Evolutionary conservation across 257 asterid genomes (phyloP), one percentile per base, ranked within the genome.

Genomic region (Penstemon barbatus): DNA sequence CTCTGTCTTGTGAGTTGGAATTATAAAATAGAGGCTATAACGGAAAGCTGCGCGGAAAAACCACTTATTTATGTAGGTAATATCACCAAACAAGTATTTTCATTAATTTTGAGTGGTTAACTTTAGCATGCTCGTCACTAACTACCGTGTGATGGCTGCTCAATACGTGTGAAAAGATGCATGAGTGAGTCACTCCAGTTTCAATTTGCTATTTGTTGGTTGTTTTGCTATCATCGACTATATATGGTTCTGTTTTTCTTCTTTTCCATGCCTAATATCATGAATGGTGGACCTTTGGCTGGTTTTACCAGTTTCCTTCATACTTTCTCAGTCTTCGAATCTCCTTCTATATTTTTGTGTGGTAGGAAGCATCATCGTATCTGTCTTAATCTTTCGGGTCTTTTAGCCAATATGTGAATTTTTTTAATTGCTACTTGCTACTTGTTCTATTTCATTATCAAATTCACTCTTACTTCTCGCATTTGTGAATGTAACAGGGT

Each of bases 401-500:
- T 10, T 49, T 12, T 49, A 49, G 15, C 15, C 54, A 1, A 49
- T 49, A 39, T 25, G 25, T 57, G 66, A 12, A 56, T 68, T 42
- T 52, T 36, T 61, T 60, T 39, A 10, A 70, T 40, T 57, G 8
- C 48, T 15, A 25, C 33, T 25, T 25, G 33, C 33, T 25, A 25
- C 33, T 25, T 25, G 3, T 59, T 41, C 42, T 53, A 11, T 64
- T 51, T 56, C 61, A 41, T 63, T 55, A 39, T 57, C 6, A 68
- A 38, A 55, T 33, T 41, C 11, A 33, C 8, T 57, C 9, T 70
- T 75, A 68, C 43, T 61, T 54, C 55, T 11, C 66, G 64, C 37
- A 45, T 68, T 42, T 71, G 55, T 59, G 64, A 50, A 66, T 68
- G 74, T 75, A 18, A 59, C 70, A 91, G 98, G 75, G 89, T 93